Conservation (phyloP, 2,329 filamentous ascomycete genomes). For the Bertia moriformis region DNA sequence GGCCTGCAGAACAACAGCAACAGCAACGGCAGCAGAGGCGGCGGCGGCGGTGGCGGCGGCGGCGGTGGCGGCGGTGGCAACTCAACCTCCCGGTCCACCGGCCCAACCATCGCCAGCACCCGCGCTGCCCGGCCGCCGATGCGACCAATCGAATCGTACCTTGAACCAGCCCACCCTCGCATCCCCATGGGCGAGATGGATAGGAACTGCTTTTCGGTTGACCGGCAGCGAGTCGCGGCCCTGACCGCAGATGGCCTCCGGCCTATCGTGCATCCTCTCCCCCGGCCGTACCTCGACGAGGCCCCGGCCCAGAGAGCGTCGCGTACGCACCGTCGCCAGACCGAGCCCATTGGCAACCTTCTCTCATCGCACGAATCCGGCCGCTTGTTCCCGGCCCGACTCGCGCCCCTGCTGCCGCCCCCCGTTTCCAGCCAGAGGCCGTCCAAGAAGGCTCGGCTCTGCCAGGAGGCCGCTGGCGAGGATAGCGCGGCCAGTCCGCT, state of each 20-base stretch:
- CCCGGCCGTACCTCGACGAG: conserved; percentile 36
- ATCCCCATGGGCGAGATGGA: conserved; percentile 50
- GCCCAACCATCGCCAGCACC: conserved; percentile 7
- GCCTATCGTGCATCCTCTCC: conserved; percentile 42
- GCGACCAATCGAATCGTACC: conserved; percentile 40
- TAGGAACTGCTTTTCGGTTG: conserved; percentile 40
- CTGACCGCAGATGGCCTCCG: conserved; percentile 32
- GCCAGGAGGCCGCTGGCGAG: conserved; percentile 21
- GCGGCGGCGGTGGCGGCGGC: too few relatives aligned
- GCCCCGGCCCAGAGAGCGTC: conserved; percentile 11
- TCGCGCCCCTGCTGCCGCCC: not conserved
- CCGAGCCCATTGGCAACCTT: conserved; percentile 32
- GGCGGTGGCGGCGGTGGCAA: not conserved
- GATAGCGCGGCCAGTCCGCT: conserved; percentile 15
- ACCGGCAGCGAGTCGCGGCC: conserved; percentile 29
- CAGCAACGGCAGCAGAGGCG: conserved; percentile 38
- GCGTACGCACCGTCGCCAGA: conserved; percentile 30
- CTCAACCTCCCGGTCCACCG: conserved; percentile 7
- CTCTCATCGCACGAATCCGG: conserved; percentile 10
- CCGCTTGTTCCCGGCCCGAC: conserved; percentile 1
- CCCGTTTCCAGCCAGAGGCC: conserved; percentile 17
- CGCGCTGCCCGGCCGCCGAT: conserved; percentile 12
- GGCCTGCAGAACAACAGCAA: conserved; percentile 3
- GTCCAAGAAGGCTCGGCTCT: conserved; percentile 41
- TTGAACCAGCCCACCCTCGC: conserved; percentile 30